phyloP scores from a whole-genome alignment of 2,329 filamentous ascomycete genomes.

The Colletotrichum paranaense region DNA sequence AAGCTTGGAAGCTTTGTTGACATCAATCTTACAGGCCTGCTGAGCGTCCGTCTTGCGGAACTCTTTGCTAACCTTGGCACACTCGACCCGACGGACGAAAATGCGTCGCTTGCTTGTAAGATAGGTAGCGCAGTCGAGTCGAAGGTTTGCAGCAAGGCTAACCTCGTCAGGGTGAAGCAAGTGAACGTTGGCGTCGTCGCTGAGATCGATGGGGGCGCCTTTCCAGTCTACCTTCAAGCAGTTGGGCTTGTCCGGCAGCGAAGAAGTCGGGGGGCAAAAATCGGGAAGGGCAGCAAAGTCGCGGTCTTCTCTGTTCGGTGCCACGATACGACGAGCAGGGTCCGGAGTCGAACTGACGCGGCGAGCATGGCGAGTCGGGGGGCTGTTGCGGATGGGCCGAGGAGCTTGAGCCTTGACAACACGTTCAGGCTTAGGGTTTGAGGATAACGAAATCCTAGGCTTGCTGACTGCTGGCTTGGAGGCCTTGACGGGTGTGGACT shows the following conservation, averaged over 20 bases:
- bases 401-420: constrained; percentile 49
- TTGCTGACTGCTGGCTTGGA: constrained; percentile 24
- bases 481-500: constrained; percentile 44
- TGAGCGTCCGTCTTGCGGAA: constrained; percentile 97
- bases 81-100: constrained; percentile 80
- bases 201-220: constrained; percentile 81
- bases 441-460: constrained; percentile 13
- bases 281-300: constrained; percentile 80
- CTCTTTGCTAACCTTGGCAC: constrained; percentile 77
- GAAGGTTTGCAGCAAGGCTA: constrained; percentile 79
- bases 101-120: constrained; percentile 93
- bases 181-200: constrained; percentile 74
- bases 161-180: constrained; percentile 85
- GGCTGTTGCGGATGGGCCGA: constrained; percentile 49
- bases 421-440: constrained; percentile 46
- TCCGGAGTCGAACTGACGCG: constrained; percentile 61
- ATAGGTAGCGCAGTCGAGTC: constrained; percentile 88
- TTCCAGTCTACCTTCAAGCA: constrained; percentile 90
- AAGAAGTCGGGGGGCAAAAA: constrained; percentile 75
- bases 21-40: constrained; percentile 97
- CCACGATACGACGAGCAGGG: constrained; percentile 62
- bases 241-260: constrained; percentile 74
- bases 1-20: constrained; percentile 95
- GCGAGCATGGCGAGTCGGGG: constrained; percentile 41
- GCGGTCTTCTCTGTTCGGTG: constrained; percentile 82